A percentile compares a stretch with the other conserved stretches of the same genome.
These are phyloP conservation scores for Scutellaria minor DNA, from an alignment of 257 asterid genomes.

Conservation along the genomic window DNA sequence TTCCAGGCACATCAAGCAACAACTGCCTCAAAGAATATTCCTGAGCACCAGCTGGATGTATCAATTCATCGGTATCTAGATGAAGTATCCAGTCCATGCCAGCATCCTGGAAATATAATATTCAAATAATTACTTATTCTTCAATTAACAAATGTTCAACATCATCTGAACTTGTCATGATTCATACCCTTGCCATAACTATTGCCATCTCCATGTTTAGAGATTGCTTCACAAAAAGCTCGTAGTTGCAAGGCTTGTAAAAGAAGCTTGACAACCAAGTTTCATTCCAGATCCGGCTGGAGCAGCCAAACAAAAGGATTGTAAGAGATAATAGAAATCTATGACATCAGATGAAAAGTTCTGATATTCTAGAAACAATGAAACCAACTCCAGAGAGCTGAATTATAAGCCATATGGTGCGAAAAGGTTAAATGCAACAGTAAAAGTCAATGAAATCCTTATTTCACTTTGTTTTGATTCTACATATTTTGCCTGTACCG, in stretches of 20 bases:
- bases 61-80: slow-evolving; percentile 93
- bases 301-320: slow-evolving; percentile 39
- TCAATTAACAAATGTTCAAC: neutral
- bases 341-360: slow-evolving; percentile 17
- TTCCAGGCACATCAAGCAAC: slow-evolving; percentile 78
- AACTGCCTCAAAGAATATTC: slow-evolving; percentile 91
- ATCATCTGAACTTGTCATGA: slow-evolving; percentile 16
- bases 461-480: slow-evolving; percentile 13
- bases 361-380: slow-evolving; percentile 11
- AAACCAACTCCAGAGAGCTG: slow-evolving; percentile 23
- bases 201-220: slow-evolving; percentile 98
- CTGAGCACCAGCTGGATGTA: slow-evolving; percentile 92
- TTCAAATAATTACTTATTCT: slow-evolving; percentile 17
- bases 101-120: slow-evolving; percentile 61
- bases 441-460: slow-evolving; percentile 1
- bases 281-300: slow-evolving; percentile 98
- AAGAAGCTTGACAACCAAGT: slow-evolving; percentile 95
- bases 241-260: slow-evolving; percentile 96
- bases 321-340: slow-evolving; percentile 29
- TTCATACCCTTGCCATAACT: slow-evolving; percentile 90
- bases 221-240: slow-evolving; percentile 97
- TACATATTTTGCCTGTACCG: slow-evolving; percentile 10
- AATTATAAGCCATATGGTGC: neutral
- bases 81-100: slow-evolving; percentile 97
- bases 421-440: slow-evolving; percentile 2